Evolutionary conservation across 768 basidiomycete genomes (phyloP).

Genomic region (Xerocomus brunneocitrinus): DNA sequence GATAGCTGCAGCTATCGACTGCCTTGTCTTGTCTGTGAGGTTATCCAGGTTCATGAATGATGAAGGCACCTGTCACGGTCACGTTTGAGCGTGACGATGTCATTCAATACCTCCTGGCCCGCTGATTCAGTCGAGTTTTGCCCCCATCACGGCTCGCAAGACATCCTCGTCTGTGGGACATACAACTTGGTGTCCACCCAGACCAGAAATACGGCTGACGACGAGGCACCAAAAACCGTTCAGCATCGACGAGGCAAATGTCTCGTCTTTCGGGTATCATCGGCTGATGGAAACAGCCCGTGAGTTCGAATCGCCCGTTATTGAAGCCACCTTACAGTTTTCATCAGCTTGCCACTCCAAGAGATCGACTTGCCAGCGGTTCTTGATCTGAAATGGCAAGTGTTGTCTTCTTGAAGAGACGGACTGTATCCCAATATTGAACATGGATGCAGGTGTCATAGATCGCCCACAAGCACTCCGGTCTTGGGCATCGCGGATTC

Average conservation of each 20-base stretch:
- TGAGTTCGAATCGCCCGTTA: constrained; percentile 23
- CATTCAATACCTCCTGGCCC: constrained; percentile 71
- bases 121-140: constrained; percentile 93
- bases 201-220: not conserved
- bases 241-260: constrained; percentile 67
- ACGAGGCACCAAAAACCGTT: not conserved
- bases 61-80: constrained; percentile 10
- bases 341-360: constrained; percentile 54
- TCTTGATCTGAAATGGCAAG: constrained; percentile 91
- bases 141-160: constrained; percentile 52
- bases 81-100: not conserved
- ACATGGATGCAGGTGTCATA: constrained; percentile 51
- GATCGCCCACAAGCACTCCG: constrained; percentile 37
- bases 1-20: constrained; percentile 63
- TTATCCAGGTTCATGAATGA: constrained; percentile 54
- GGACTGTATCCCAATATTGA: constrained; percentile 2
- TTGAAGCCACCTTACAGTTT: not conserved
- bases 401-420: not conserved
- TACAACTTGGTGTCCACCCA: constrained; percentile 64
- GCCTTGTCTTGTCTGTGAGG: constrained; percentile 81
- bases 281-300: constrained; percentile 30
- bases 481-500: constrained; percentile 78
- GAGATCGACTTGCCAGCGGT: constrained; percentile 74
- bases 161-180: constrained; percentile 85
- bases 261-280: constrained; percentile 53